phyloP scores from a whole-genome alignment of 2,329 filamentous ascomycete species.

The Phialemonium atrogriseum region DNA sequence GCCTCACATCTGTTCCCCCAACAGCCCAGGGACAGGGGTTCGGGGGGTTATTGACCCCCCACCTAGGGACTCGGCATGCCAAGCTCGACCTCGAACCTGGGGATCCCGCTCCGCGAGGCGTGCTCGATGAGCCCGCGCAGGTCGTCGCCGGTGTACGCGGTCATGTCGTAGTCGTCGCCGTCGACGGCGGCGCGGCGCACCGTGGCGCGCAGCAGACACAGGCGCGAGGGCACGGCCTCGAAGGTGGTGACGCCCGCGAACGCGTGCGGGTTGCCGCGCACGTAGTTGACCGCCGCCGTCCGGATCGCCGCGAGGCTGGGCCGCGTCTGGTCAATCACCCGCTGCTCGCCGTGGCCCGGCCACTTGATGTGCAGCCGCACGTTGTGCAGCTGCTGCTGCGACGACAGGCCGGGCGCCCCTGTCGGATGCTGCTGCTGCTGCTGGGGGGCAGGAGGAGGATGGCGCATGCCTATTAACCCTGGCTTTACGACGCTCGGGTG shows the following conservation, averaged over 20 bases:
- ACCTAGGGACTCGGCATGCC: constrained; percentile 4
- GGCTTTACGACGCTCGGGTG: too few relatives aligned
- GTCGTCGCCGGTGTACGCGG: constrained; percentile 19
- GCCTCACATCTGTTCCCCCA: too few relatives aligned
- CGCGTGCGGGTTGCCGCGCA: constrained; percentile 6
- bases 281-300: constrained; percentile 9
- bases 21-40: too few relatives aligned
- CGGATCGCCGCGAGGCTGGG: constrained; percentile 7
- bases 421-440: not conserved
- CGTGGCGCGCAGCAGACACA: constrained; percentile 11
- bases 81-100: constrained; percentile 20
- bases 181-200: constrained; percentile 15
- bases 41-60: too few relatives aligned
- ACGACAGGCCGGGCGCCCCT: not conserved
- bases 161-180: constrained; percentile 20
- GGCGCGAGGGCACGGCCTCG: not conserved
- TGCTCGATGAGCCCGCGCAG: constrained; percentile 18
- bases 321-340: constrained; percentile 7
- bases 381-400: constrained; percentile 6
- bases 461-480: too few relatives aligned
- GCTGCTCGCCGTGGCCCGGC: constrained; percentile 10
- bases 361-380: constrained; percentile 13
- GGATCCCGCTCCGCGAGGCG: constrained; percentile 14
- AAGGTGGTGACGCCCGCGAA: constrained; percentile 5
- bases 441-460: constrained; percentile 1